Percentiles rank a stretch among this genome's conserved stretches.
phyloP scores from a whole-genome alignment of 192 early-diverging fungal species.

The Linnemannia zychae region DNA sequence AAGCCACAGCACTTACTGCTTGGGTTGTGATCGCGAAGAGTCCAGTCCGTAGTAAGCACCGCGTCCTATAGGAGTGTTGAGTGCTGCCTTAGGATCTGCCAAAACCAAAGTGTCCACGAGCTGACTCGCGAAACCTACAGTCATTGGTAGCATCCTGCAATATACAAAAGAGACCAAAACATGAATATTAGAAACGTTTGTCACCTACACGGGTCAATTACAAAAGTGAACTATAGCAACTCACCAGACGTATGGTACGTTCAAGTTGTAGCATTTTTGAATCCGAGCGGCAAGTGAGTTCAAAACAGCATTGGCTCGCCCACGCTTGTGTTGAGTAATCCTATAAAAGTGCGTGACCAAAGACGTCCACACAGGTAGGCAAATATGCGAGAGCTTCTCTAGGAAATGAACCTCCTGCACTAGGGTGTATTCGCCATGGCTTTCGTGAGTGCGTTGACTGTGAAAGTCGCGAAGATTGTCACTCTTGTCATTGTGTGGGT shows the following conservation, averaged over 20 bases:
- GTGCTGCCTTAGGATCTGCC: neutral
- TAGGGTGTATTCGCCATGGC: neutral
- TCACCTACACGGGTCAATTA: too few relatives aligned
- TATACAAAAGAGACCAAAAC: neutral
- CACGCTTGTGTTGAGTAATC: constrained; percentile 31
- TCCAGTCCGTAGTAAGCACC: neutral
- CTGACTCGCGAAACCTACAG: constrained; percentile 13
- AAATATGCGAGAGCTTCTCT: constrained; percentile 10
- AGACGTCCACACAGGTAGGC: constrained; percentile 22
- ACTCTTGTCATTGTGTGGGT: neutral
- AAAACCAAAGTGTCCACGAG: constrained; percentile 30
- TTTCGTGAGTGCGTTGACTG: constrained; percentile 17
- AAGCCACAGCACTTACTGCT: neutral
- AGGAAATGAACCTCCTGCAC: neutral
- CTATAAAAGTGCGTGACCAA: constrained; percentile 29
- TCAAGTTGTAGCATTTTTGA: neutral
- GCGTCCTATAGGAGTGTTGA: neutral
- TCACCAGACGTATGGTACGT: constrained; percentile 26
- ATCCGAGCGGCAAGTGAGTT: constrained; percentile 19
- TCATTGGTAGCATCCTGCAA: constrained; percentile 37
- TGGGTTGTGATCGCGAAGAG: neutral
- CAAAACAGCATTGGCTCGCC: constrained; percentile 25
- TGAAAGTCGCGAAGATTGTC: neutral
- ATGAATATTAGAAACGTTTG: neutral
- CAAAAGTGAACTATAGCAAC: neutral